Conservation (phyloP, 331 rosid species). For the Rosa hybrid region DNA sequence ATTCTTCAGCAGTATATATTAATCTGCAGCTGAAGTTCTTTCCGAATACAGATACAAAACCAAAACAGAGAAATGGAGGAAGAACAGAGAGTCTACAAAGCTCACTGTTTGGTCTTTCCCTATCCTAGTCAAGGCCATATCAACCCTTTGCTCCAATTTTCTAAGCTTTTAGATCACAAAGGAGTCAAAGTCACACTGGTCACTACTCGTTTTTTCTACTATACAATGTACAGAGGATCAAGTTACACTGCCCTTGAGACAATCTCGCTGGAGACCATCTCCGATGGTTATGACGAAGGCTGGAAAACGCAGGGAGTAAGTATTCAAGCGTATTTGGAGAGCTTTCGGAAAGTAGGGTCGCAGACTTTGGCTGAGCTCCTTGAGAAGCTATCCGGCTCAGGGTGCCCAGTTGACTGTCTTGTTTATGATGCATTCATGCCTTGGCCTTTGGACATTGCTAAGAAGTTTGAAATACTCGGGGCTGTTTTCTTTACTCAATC, state of each 20-base stretch:
- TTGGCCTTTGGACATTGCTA: constrained; percentile 51
- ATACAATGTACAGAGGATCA: neutral
- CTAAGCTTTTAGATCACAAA: constrained; percentile 41
- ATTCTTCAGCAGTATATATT: neutral
- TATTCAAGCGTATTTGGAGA: neutral
- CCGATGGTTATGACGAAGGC: constrained; percentile 24
- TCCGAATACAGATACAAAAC: neutral
- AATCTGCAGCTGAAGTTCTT: no score
- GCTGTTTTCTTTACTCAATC: constrained; percentile 45
- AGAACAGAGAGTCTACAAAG: neutral
- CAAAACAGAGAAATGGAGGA: constrained; percentile 4
- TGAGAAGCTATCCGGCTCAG: constrained; percentile 25
- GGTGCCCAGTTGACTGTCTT: constrained; percentile 38
- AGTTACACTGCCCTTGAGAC: neutral
- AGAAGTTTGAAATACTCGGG: constrained; percentile 33
- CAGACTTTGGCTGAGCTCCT: constrained; percentile 32
- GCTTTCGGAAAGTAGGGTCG: constrained; percentile 26
- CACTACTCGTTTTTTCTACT: constrained; percentile 20
- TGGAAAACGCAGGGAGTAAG: neutral
- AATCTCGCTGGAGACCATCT: constrained; percentile 22
- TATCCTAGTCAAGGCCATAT: constrained; percentile 51
- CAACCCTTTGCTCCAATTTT: constrained; percentile 49
- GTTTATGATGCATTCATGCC: constrained; percentile 37
- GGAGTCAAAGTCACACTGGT: constrained; percentile 39
- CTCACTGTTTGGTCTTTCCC: constrained; percentile 41